Percentiles rank a stretch among this genome's conserved stretches.
phyloP scores from a whole-genome alignment of 345 rosid genomes.

The Euphorbia peplus region DNA sequence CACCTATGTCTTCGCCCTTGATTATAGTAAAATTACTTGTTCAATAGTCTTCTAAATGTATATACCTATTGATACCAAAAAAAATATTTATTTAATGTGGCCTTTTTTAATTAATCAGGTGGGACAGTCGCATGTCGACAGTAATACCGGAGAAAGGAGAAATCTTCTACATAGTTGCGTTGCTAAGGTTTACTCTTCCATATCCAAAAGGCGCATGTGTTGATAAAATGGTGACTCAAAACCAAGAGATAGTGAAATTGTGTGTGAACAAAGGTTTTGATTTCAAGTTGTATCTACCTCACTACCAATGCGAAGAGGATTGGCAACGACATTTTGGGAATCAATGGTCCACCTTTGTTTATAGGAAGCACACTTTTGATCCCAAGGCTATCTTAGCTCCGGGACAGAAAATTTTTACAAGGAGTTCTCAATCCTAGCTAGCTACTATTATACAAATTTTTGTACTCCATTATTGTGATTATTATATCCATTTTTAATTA shows the following conservation, averaged over 20 bases:
- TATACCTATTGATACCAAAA: too few species aligned
- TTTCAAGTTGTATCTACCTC: constrained; percentile 83
- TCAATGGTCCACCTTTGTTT: constrained; percentile 64
- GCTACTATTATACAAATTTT: background rate
- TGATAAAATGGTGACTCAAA: constrained; percentile 55
- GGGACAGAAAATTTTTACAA: constrained; percentile 75
- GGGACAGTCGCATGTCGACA: constrained; percentile 69
- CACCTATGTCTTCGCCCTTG: too few species aligned
- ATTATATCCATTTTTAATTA: background rate
- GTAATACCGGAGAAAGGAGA: constrained; percentile 64
- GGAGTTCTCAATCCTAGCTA: constrained; percentile 29
- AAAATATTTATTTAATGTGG: too few species aligned
- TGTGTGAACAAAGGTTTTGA: constrained; percentile 55
- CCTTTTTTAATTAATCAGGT: constrained; percentile 33
- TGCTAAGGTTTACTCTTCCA: constrained; percentile 61
- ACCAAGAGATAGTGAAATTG: constrained; percentile 52
- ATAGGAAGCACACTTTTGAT: constrained; percentile 67
- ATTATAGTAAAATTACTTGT: too few species aligned
- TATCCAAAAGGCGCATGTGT: constrained; percentile 33
- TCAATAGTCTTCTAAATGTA: too few species aligned
- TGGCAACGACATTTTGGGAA: constrained; percentile 84
- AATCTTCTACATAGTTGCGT: constrained; percentile 78
- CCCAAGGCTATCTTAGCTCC: constrained; percentile 88
- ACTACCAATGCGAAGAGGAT: constrained; percentile 65
- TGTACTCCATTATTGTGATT: background rate